phyloP scores from a whole-genome alignment of 2,329 filamentous ascomycete genomes.

The Paramyrothecium sp. region DNA sequence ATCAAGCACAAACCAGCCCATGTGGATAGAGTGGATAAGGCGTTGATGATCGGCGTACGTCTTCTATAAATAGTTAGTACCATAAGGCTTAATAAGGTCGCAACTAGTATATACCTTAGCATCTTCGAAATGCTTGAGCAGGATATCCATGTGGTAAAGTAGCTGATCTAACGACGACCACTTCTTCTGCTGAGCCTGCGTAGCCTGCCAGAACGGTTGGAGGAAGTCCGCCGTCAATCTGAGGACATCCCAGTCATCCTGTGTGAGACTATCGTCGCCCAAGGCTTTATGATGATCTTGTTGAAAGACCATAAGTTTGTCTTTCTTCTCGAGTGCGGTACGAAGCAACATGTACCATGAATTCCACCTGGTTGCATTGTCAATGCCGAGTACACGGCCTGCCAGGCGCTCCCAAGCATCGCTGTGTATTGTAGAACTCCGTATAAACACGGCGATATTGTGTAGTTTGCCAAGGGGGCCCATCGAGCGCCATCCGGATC shows the following conservation, averaged over 20 bases:
- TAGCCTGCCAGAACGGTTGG: constrained; percentile 6
- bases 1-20: constrained; percentile 12
- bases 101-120: not conserved
- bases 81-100: not conserved
- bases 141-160: constrained; percentile 1
- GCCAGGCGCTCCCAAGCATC: not conserved
- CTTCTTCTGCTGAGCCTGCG: not conserved
- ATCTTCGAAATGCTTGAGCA: constrained; percentile 5
- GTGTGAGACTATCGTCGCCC: not conserved
- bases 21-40: constrained; percentile 6
- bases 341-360: constrained; percentile 1
- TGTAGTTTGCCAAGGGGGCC: not conserved
- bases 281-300: not conserved
- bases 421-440: not conserved
- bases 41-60: not conserved
- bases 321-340: not conserved
- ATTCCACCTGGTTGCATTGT: not conserved
- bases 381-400: not conserved
- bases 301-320: not conserved
- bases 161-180: not conserved
- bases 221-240: constrained; percentile 5
- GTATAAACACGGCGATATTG: not conserved
- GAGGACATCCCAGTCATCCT: constrained; percentile 6
- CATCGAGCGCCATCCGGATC: not conserved
- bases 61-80: not conserved